Evolutionary conservation across 768 basidiomycete species (phyloP).

Genomic region (Tricholoma hemisulphureum): DNA sequence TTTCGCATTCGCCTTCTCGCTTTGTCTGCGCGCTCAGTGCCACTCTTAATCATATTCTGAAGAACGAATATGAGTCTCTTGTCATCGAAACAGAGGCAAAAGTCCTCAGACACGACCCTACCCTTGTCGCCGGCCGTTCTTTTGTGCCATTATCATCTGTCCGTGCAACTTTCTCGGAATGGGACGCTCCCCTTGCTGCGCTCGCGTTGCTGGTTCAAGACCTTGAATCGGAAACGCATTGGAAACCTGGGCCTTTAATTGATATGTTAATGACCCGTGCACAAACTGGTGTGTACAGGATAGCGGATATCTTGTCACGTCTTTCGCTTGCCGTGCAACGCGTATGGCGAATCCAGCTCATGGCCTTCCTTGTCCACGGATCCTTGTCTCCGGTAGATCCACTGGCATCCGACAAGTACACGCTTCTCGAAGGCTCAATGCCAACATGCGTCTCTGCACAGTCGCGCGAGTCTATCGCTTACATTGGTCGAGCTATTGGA

Average conservation of each 20-base stretch:
- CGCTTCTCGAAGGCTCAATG: slow-evolving; percentile 61
- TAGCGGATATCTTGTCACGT: slow-evolving; percentile 66
- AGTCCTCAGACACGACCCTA: slow-evolving; percentile 70
- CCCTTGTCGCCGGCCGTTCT: slow-evolving; percentile 73
- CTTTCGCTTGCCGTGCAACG: slow-evolving; percentile 76
- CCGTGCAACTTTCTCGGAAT: slow-evolving; percentile 79
- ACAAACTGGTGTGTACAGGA: slow-evolving; percentile 74
- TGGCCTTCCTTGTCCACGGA: slow-evolving; percentile 75
- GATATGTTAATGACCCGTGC: slow-evolving; percentile 73
- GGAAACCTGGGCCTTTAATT: slow-evolving; percentile 77
- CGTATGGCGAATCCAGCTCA: slow-evolving; percentile 83
- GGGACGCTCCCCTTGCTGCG: slow-evolving; percentile 83
- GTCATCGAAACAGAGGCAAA: slow-evolving; percentile 81
- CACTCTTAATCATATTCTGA: slow-evolving; percentile 69
- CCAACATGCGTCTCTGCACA: slow-evolving; percentile 74
- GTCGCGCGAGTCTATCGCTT: slow-evolving; percentile 77
- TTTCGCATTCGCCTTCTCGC: slow-evolving; percentile 61
- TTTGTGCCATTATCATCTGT: slow-evolving; percentile 86
- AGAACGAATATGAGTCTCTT: slow-evolving; percentile 75
- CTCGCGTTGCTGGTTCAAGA: slow-evolving; percentile 64
- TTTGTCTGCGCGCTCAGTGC: slow-evolving; percentile 80
- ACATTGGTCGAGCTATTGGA: slow-evolving; percentile 84
- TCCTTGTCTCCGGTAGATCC: slow-evolving; percentile 71
- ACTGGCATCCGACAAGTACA: slow-evolving; percentile 58
- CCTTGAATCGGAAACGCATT: slow-evolving; percentile 53